Conservation (phyloP, 2,329 filamentous ascomycete genomes). For the Neofusicoccum ribis region DNA sequence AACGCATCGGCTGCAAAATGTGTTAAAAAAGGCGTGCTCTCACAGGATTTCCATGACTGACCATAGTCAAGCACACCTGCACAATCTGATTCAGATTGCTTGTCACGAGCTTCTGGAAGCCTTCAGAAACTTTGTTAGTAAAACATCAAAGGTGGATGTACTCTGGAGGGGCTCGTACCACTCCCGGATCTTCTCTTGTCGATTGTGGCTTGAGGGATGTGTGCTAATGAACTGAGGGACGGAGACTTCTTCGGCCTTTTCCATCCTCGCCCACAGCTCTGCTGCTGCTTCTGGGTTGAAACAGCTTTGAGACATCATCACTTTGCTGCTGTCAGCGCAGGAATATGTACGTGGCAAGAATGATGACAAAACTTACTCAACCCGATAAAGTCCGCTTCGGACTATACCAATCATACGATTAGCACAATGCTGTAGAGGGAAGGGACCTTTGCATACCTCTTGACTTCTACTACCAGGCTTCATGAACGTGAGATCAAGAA, state of each 20-base stretch:
- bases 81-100: conserved; percentile 37
- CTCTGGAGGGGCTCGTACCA: conserved; percentile 42
- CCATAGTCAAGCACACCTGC: not conserved
- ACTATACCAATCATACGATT: conserved; percentile 42
- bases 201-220: conserved; percentile 69
- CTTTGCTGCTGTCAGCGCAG: conserved; percentile 27
- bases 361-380: conserved; percentile 46
- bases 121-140: not conserved
- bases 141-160: conserved; percentile 4
- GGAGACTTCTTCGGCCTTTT: conserved; percentile 49
- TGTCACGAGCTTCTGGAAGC: conserved; percentile 43
- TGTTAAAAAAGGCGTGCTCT: not conserved
- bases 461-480: conserved; percentile 69
- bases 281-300: conserved; percentile 70
- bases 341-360: not conserved
- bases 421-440: not conserved
- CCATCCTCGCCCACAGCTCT: conserved; percentile 64
- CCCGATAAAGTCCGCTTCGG: conserved; percentile 78
- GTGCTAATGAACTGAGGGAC: conserved; percentile 73
- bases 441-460: conserved; percentile 46
- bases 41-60: not conserved
- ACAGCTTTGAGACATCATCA: conserved; percentile 82
- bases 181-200: conserved; percentile 65
- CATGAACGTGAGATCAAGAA: conserved; percentile 65
- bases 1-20: not conserved